Percentiles rank a stretch among this genome's conserved stretches.
phyloP scores from a whole-genome alignment of 768 basidiomycete species.

The Calvatia gigantea region DNA sequence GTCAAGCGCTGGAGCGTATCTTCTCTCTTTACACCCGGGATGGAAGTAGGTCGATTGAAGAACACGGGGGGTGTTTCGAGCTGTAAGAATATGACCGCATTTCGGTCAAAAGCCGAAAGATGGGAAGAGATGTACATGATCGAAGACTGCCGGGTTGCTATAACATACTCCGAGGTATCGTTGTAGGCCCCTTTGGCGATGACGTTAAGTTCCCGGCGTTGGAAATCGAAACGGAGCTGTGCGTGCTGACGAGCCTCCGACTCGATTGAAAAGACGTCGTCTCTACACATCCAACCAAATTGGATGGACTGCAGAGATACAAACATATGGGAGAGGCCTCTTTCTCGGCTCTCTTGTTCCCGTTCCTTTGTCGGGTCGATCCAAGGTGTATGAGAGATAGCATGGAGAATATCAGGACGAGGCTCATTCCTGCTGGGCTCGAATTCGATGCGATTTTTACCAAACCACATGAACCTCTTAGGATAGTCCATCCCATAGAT shows the following conservation, averaged over 20 bases:
- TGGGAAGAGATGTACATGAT: constrained; percentile 36
- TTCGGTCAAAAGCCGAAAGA: constrained; percentile 21
- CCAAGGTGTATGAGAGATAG: constrained; percentile 33
- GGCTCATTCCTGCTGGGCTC: constrained; percentile 20
- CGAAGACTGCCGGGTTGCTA: constrained; percentile 41
- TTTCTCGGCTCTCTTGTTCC: constrained; percentile 26
- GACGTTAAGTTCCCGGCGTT: constrained; percentile 45
- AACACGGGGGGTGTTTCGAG: constrained; percentile 29
- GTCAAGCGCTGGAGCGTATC: constrained; percentile 31
- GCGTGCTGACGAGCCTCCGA: constrained; percentile 17
- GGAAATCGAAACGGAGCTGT: constrained; percentile 31
- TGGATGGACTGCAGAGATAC: constrained; percentile 39
- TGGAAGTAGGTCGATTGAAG: constrained; percentile 14
- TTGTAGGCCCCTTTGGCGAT: constrained; percentile 18
- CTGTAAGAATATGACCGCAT: constrained; percentile 39
- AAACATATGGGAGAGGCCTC: constrained; percentile 22
- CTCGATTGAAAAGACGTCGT: constrained; percentile 53
- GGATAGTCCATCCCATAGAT: constrained; percentile 19
- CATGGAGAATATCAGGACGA: constrained; percentile 32
- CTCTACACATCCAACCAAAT: constrained; percentile 60
- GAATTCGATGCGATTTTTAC: constrained; percentile 30
- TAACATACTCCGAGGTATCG: constrained; percentile 22
- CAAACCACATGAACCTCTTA: constrained; percentile 15
- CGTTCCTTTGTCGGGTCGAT: constrained; percentile 33
- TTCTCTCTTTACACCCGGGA: constrained; percentile 6